Conservation (phyloP, 768 basidiomycete genomes). For the Botryobasidium botryosum region DNA sequence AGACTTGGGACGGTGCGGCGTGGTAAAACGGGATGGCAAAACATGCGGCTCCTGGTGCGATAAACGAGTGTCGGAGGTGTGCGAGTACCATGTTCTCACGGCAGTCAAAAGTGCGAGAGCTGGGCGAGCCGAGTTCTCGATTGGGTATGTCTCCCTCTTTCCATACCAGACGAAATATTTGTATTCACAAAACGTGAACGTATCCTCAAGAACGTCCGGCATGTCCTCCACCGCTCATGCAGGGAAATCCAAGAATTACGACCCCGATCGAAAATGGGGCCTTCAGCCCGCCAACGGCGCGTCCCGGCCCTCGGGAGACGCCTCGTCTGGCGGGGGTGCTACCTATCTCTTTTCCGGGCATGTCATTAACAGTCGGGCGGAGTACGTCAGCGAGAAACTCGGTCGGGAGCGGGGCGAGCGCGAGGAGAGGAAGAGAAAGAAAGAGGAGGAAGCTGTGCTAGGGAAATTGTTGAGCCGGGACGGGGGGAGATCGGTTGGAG, state of each 20-base stretch:
- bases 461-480: slow-evolving; percentile 33
- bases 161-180: background rate
- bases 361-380: slow-evolving; percentile 29
- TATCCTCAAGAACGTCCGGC: slow-evolving; percentile 44
- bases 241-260: too few relatives aligned
- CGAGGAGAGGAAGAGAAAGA: slow-evolving; percentile 39
- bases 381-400: slow-evolving; percentile 39
- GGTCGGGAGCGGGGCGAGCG: slow-evolving; percentile 70
- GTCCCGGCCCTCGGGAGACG: slow-evolving; percentile 13
- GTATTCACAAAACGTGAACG: background rate
- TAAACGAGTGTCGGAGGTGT: slow-evolving; percentile 63
- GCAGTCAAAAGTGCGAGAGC: slow-evolving; percentile 62
- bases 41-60: slow-evolving; percentile 82
- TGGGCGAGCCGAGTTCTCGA: slow-evolving; percentile 69
- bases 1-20: slow-evolving; percentile 76
- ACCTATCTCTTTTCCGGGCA: slow-evolving; percentile 78
- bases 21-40: slow-evolving; percentile 61
- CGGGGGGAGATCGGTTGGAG: slow-evolving; percentile 9
- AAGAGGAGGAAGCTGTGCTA: slow-evolving; percentile 34
- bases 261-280: slow-evolving; percentile 61
- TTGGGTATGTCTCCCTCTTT: slow-evolving; percentile 37
- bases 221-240: slow-evolving; percentile 36
- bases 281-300: slow-evolving; percentile 38
- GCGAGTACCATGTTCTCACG: slow-evolving; percentile 79
- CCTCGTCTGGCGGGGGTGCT: slow-evolving; percentile 23